Evolutionary conservation across 2,329 filamentous ascomycete species (phyloP), one percentile per base, ranked within the genome.

Genomic region (Stemphylium vesicarium): DNA sequence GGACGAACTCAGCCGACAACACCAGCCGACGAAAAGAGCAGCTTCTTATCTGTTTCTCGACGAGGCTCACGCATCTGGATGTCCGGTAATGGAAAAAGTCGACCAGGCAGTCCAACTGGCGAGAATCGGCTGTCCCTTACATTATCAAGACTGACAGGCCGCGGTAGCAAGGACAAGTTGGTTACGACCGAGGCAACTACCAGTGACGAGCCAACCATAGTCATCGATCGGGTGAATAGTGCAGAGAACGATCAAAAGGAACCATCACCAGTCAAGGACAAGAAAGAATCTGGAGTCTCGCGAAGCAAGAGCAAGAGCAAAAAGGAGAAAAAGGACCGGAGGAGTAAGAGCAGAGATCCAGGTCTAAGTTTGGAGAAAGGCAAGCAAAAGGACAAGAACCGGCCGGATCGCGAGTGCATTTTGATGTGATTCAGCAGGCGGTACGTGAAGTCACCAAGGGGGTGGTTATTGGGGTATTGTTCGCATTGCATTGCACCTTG

Each of bases 321-420:
- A 36, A 73, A 70, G 53, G 65, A 66, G 33, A 71, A 68, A 53
- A 68, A 66, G 40, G 66, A 70, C 18, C 64, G 66, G 71, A 64
- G 70, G 63, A 66, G 70, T 71, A 66, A 80, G 75, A 75, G 72
- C 31, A 73, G 75, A 49, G 77, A 79, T 13, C 64, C 77, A 33
- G 50, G 70, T 66, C 69, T 73, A 9, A 37, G 16, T 49, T 45
- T 66, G 22, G 65, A 63, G n/a, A 75, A 73, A 53, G 57, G 61
- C 32, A 65, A 63, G 51, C 42, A 59, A 12, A 74, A 70, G 45
- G 60, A 60, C 15, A 70, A 69, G 57, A 65, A 59, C 47, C 63
- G 72, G 29, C 77, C 78, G 22, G 78, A 80, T 46, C 62, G 78
- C 32, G 78, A 81, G 54, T 81, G 79, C 59, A 53, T 68, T 45